phyloP scores from a whole-genome alignment of 306 rosid species.

The Neltuma alba region DNA sequence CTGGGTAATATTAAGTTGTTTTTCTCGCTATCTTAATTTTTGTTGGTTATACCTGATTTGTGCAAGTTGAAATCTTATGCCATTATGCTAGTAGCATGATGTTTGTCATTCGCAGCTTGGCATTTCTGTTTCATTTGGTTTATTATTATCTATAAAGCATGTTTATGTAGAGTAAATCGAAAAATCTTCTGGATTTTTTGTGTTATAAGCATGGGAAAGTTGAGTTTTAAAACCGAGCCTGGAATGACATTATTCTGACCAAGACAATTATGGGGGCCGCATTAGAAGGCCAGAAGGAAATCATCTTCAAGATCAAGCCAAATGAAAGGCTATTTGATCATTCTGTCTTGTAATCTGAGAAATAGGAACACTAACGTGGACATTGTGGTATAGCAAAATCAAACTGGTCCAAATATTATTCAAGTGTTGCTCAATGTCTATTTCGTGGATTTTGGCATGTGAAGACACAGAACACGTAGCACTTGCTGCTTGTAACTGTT shows the following conservation, averaged over 20 bases:
- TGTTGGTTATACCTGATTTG: conserved; percentile 3
- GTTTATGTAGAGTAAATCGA: conserved; percentile 1
- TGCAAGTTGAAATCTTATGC: too few relatives aligned
- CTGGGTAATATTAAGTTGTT: background rate
- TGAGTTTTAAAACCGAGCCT: background rate
- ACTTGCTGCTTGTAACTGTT: background rate
- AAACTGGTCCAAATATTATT: background rate
- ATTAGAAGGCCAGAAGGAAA: background rate
- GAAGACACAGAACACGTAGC: background rate
- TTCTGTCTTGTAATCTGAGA: background rate
- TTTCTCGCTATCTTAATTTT: background rate
- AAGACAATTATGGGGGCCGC: background rate
- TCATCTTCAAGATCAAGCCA: background rate
- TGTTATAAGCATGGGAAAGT: conserved; percentile 15
- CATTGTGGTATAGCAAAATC: background rate
- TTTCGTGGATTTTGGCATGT: too few relatives aligned
- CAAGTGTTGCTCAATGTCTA: background rate
- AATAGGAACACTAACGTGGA: background rate
- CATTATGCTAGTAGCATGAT: background rate
- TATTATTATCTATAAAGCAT: background rate
- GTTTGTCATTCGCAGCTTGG: background rate
- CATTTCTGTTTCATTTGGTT: conserved; percentile 6
- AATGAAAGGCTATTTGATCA: background rate
- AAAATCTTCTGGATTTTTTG: background rate
- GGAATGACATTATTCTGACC: background rate